Evolutionary conservation across 768 basidiomycete species (phyloP).

Genomic region (Leccinum fibrillosum): DNA sequence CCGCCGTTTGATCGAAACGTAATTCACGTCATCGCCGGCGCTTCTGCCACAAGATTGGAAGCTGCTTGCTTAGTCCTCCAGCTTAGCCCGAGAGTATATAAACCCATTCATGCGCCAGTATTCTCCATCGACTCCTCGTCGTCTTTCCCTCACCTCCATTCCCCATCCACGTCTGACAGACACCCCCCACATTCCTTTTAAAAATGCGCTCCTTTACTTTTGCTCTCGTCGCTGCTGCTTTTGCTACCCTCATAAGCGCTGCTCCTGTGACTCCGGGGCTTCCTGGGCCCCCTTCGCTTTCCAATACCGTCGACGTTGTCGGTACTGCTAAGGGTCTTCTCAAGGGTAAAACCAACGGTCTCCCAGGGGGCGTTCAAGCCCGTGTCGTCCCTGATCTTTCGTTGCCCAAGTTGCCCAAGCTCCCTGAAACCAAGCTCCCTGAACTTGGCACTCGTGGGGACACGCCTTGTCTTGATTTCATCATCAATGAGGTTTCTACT

Average conservation of each 20-base stretch:
- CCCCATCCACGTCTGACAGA: conserved; percentile 2
- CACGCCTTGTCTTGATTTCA: conserved; percentile 21
- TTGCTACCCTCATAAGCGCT: conserved; percentile 28
- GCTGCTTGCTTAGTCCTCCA: no score
- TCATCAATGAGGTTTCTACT: conserved; percentile 21
- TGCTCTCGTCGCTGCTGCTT: conserved; percentile 26
- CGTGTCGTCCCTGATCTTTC: not conserved
- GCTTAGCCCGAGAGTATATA: not conserved
- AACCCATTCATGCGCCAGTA: not conserved
- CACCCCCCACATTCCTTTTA: conserved; percentile 31
- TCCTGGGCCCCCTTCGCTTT: not conserved
- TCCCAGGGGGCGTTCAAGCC: not conserved
- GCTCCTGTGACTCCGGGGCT: conserved; percentile 13
- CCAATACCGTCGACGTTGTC: not conserved
- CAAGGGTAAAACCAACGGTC: not conserved
- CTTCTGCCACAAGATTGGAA: not conserved
- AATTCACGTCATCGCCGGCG: not conserved
- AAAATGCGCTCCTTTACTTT: conserved; percentile 36
- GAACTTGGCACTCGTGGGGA: not conserved
- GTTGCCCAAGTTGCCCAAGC: not conserved
- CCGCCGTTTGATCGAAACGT: no score
- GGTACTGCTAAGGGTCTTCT: not conserved
- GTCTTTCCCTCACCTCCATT: conserved; percentile 6
- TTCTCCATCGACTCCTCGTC: conserved; percentile 18
- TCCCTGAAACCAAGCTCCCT: no score